A percentile compares a stretch with the other conserved stretches of the same genome.
phyloP scores from a whole-genome alignment of 768 basidiomycete genomes.

The Vararia minispora region DNA sequence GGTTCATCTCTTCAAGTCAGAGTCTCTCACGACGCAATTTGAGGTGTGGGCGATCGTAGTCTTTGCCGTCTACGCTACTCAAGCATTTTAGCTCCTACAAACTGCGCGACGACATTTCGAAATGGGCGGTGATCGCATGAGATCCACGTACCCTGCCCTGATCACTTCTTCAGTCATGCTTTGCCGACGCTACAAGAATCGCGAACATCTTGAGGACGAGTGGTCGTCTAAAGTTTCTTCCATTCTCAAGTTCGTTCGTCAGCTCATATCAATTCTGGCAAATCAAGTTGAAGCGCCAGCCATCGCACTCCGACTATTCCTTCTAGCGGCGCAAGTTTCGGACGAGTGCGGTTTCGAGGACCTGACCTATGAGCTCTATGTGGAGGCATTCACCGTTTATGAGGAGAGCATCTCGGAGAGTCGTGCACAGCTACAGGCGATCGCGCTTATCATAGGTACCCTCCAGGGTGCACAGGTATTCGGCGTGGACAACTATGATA shows the following conservation, averaged over 20 bases:
- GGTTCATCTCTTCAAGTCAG: conserved; percentile 90
- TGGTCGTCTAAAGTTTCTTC: conserved; percentile 81
- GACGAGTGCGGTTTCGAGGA: conserved; percentile 95
- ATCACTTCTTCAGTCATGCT: conserved; percentile 91
- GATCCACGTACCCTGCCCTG: conserved; percentile 93
- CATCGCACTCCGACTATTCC: conserved; percentile 90
- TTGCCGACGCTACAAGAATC: conserved; percentile 81
- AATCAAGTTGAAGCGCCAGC: conserved; percentile 87
- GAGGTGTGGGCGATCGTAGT: conserved; percentile 40
- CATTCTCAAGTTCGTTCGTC: conserved; percentile 90
- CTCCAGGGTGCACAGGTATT: conserved; percentile 87
- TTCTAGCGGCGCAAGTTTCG: conserved; percentile 89
- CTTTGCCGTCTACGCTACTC: background rate
- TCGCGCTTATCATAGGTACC: conserved; percentile 88
- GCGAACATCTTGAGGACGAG: conserved; percentile 69
- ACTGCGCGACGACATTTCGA: conserved; percentile 84
- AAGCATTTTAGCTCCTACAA: conserved; percentile 61
- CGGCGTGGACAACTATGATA: conserved; percentile 91
- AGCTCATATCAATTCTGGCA: conserved; percentile 85
- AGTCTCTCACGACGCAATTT: conserved; percentile 81
- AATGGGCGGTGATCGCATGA: conserved; percentile 88
- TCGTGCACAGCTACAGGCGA: conserved; percentile 93
- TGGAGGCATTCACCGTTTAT: conserved; percentile 96
- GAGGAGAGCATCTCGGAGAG: conserved; percentile 96
- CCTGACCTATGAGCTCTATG: conserved; percentile 94